Percentiles rank a stretch among this genome's conserved stretches.
Conservation (phyloP, 352 stramenopile species). For the Globisporangium radiosum region DNA sequence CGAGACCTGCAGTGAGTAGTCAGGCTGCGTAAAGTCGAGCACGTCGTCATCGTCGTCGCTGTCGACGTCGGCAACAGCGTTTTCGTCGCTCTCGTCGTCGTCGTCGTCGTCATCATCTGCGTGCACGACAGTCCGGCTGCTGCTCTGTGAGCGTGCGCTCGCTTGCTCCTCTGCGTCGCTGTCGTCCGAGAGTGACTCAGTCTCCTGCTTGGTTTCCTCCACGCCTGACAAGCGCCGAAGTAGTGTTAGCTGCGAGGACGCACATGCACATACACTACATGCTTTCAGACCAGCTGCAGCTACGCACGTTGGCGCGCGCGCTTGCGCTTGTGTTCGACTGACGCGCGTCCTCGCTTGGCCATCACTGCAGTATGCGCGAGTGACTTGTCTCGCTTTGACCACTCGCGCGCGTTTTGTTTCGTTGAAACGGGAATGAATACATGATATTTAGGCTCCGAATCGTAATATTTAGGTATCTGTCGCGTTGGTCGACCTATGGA, state of each 20-base stretch:
- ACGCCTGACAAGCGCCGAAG: conserved; percentile 11
- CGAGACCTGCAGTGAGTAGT: conserved; percentile 55
- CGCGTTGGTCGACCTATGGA: too few species aligned
- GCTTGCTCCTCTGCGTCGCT: conserved; percentile 28
- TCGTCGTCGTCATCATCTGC: neutral
- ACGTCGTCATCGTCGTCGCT: conserved; percentile 36
- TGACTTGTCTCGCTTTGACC: too few species aligned
- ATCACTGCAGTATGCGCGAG: neutral
- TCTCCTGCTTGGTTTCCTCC: conserved; percentile 20
- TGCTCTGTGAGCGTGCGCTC: conserved; percentile 21
- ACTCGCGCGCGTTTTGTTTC: too few species aligned
- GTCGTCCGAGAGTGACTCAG: conserved; percentile 5
- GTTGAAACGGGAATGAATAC: too few species aligned
- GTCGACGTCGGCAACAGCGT: conserved; percentile 2
- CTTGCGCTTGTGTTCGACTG: conserved; percentile 30
- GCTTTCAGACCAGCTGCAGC: too few species aligned
- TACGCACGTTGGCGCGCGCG: conserved; percentile 28
- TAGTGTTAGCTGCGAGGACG: neutral
- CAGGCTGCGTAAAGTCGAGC: conserved; percentile 77
- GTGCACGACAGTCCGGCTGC: conserved; percentile 16
- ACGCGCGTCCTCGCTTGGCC: conserved; percentile 15
- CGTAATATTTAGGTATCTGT: too few species aligned
- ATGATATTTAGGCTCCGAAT: too few species aligned
- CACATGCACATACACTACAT: neutral
- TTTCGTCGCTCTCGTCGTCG: neutral